Conservation (phyloP, 345 rosid species). For the Mercurialis annua region DNA sequence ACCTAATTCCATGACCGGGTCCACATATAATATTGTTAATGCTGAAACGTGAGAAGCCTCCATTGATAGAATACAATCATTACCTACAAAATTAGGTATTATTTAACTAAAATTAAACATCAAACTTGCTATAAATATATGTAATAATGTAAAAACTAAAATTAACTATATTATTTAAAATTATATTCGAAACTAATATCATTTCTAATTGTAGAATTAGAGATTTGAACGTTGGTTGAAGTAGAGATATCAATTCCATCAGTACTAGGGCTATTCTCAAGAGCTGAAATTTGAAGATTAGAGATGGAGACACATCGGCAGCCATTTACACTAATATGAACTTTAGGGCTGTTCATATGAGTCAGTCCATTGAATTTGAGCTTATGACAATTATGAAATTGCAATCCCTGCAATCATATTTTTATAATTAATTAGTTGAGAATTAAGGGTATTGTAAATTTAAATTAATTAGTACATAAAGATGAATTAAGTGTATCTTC, state of each 20-base stretch:
- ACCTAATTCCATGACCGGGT: slow-evolving; percentile 22
- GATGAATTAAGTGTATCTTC: too few relatives aligned
- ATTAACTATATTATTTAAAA: too few relatives aligned
- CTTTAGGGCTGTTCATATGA: slow-evolving; percentile 24
- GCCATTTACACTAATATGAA: slow-evolving; percentile 15
- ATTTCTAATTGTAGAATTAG: slow-evolving; percentile 18
- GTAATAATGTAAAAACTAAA: too few relatives aligned
- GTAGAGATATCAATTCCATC: slow-evolving; percentile 30
- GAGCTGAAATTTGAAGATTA: slow-evolving; percentile 25
- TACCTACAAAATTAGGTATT: neutral
- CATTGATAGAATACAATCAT: slow-evolving; percentile 16
- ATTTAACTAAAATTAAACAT: too few relatives aligned
- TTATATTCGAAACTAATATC: slow-evolving; percentile 12
- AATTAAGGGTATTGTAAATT: too few relatives aligned
- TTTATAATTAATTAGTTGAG: too few relatives aligned
- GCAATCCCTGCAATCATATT: slow-evolving; percentile 22
- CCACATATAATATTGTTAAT: slow-evolving; percentile 8
- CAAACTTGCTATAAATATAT: neutral
- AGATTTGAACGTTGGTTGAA: slow-evolving; percentile 20
- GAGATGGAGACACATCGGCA: slow-evolving; percentile 16
- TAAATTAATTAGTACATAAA: too few relatives aligned
- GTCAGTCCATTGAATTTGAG: slow-evolving; percentile 18
- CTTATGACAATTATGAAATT: slow-evolving; percentile 12
- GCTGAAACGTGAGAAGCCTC: slow-evolving; percentile 1
- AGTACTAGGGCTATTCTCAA: slow-evolving; percentile 37